Conservation (phyloP, 2,329 filamentous ascomycete species). For the Cylindrodendrum hubeiense region DNA sequence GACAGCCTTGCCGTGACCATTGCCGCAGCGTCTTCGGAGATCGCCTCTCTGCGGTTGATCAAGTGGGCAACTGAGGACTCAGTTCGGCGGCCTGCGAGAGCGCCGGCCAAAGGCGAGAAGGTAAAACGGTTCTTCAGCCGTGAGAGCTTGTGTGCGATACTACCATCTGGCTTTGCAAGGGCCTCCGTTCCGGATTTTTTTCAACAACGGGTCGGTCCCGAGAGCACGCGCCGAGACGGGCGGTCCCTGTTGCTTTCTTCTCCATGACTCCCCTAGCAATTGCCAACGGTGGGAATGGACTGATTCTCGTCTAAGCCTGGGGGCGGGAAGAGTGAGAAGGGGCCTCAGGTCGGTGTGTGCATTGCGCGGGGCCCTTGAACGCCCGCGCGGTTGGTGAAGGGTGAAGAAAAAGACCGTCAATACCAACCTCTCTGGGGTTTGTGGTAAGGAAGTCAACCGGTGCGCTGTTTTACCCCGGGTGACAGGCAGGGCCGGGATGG, state of each 20-base stretch:
- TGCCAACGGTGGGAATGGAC: constrained; percentile 26
- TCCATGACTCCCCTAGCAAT: constrained; percentile 1
- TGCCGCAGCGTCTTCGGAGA: constrained; percentile 12
- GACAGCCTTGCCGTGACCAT: constrained; percentile 16
- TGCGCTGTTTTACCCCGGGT: constrained; percentile 12
- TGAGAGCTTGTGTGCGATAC: constrained; percentile 28
- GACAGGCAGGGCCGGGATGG: constrained; percentile 9
- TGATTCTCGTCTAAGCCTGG: constrained; percentile 25
- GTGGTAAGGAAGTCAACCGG: constrained; percentile 6
- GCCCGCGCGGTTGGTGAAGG: constrained; percentile 22
- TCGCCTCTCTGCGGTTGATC: constrained; percentile 20
- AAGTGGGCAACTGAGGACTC: constrained; percentile 21
- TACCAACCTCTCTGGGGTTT: not conserved
- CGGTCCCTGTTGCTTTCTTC: not conserved
- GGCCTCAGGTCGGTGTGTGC: constrained; percentile 27
- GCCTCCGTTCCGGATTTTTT: constrained; percentile 20
- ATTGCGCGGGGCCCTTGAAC: constrained; percentile 12
- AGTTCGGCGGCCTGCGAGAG: constrained; percentile 18
- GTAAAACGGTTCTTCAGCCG: constrained; percentile 19
- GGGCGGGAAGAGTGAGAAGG: constrained; percentile 7
- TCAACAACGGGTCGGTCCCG: constrained; percentile 15
- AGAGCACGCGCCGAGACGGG: constrained; percentile 6
- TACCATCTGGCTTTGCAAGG: constrained; percentile 18
- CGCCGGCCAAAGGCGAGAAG: constrained; percentile 22
- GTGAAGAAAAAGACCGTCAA: constrained; percentile 6